Evolutionary conservation across 2,329 filamentous ascomycete species (phyloP).

Genomic region (Xylariaceae sp.): DNA sequence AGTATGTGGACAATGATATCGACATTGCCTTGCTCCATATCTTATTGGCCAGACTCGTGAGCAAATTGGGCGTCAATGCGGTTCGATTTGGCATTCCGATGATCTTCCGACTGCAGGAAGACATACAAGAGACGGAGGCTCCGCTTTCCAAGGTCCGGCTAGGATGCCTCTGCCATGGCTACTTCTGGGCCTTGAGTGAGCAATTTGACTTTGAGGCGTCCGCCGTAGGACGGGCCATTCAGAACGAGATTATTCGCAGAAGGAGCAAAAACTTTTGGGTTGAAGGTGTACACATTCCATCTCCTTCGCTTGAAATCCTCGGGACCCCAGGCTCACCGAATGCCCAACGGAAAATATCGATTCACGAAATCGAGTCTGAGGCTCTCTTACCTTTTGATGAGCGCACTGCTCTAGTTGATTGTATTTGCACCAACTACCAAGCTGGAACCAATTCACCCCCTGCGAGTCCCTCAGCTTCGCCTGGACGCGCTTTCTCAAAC

Average conservation of each 20-base stretch:
- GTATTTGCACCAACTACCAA: conserved; percentile 69
- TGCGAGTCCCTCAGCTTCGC: conserved; percentile 66
- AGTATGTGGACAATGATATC: conserved; percentile 65
- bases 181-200: conserved; percentile 76
- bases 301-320: conserved; percentile 60
- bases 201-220: conserved; percentile 73
- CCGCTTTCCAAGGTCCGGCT: conserved; percentile 72
- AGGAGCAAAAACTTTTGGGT: conserved; percentile 76
- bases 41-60: conserved; percentile 69
- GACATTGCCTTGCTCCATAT: conserved; percentile 76
- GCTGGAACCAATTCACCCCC: conserved; percentile 59
- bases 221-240: conserved; percentile 64
- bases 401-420: conserved; percentile 65
- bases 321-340: conserved; percentile 46
- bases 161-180: conserved; percentile 82
- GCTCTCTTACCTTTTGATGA: conserved; percentile 73
- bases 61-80: conserved; percentile 78
- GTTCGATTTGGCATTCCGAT: conserved; percentile 77
- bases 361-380: conserved; percentile 56
- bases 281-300: conserved; percentile 66
- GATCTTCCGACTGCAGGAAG: conserved; percentile 83
- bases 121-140: conserved; percentile 64
- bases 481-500: conserved; percentile 59
- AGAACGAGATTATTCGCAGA: conserved; percentile 71
- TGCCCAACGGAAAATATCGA: conserved; percentile 43